phyloP scores from a whole-genome alignment of 2,329 filamentous ascomycete species.

The Chaetomium olivaceum region DNA sequence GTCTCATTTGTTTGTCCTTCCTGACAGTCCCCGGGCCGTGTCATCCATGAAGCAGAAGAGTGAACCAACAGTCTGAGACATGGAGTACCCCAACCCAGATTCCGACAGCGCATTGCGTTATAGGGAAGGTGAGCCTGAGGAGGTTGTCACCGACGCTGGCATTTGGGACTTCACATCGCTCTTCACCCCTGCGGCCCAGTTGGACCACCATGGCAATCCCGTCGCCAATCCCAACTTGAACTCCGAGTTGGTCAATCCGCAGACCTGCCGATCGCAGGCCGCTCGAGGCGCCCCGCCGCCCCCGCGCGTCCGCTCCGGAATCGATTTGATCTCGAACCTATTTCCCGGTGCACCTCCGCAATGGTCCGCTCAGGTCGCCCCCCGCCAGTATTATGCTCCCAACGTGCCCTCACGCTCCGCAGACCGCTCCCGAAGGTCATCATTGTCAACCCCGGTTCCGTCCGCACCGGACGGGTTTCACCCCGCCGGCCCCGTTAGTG shows the following conservation, averaged over 20 bases:
- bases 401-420: background rate
- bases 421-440: background rate
- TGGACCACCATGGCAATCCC: background rate
- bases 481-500: background rate
- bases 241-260: background rate
- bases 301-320: background rate
- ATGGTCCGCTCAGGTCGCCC: background rate
- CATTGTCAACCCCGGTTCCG: background rate
- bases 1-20: background rate
- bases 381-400: background rate
- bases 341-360: background rate
- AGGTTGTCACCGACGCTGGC: background rate
- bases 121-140: background rate
- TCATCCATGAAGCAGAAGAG: too few relatives aligned
- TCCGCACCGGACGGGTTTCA: background rate
- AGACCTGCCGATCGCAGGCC: constrained; percentile 13
- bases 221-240: background rate
- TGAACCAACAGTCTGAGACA: constrained; percentile 3
- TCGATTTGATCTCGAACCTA: background rate
- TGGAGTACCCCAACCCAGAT: constrained; percentile 5
- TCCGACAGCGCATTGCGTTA: background rate
- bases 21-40: background rate
- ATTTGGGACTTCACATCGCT: background rate
- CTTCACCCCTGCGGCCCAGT: background rate
- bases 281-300: background rate